Evolutionary conservation across 306 rosid genomes (phyloP).

Genomic region (Pueraria montana): DNA sequence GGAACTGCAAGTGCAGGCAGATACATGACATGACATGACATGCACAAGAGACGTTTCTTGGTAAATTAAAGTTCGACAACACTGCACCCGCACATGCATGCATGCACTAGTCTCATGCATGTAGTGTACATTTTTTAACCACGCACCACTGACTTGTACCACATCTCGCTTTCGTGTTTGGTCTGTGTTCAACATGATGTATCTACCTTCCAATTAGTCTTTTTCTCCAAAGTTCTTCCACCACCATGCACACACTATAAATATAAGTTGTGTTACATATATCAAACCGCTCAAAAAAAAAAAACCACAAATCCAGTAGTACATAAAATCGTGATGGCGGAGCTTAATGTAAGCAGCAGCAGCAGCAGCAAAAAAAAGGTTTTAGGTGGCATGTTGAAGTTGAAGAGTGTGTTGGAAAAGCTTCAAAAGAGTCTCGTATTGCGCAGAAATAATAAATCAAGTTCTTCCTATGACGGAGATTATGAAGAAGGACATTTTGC

Average conservation of each 20-base stretch:
- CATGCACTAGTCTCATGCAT: slow-evolving; percentile 48
- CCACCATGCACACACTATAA: slow-evolving; percentile 4
- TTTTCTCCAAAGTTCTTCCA: not conserved
- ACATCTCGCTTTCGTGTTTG: slow-evolving; percentile 19
- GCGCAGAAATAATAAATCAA: slow-evolving; percentile 40
- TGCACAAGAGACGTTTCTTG: slow-evolving; percentile 58
- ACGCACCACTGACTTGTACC: not conserved
- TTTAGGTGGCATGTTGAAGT: slow-evolving; percentile 54
- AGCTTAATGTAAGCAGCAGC: slow-evolving; percentile 20
- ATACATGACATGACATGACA: slow-evolving; percentile 50
- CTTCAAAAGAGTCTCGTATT: slow-evolving; percentile 56
- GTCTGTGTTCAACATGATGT: slow-evolving; percentile 24
- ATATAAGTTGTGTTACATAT: not conserved
- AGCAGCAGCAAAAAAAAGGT: slow-evolving; percentile 52
- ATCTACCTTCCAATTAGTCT: slow-evolving; percentile 8
- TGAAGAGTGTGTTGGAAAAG: slow-evolving; percentile 63
- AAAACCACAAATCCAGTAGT: not conserved
- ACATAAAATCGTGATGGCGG: slow-evolving; percentile 48
- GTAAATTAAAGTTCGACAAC: slow-evolving; percentile 41
- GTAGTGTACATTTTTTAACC: slow-evolving; percentile 18
- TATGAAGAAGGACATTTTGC: slow-evolving; percentile 77
- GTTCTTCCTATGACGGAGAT: not conserved
- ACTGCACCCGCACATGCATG: slow-evolving; percentile 58
- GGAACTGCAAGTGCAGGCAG: not conserved
- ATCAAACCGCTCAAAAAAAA: not conserved